These are phyloP conservation scores for Lepidium didymum DNA, from an alignment of 345 rosid species.

Conservation along the genomic window DNA sequence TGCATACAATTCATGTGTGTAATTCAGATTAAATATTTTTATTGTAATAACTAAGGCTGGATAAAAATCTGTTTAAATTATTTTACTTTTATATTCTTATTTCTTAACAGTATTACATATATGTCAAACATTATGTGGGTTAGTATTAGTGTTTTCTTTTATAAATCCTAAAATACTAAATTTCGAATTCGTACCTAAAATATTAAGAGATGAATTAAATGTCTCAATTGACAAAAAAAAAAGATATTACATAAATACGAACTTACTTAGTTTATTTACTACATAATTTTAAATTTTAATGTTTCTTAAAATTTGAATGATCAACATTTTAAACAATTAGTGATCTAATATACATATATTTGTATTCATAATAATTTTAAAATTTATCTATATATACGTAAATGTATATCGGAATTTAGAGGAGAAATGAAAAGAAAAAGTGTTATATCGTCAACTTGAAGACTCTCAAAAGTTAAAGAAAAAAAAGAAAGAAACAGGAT, in stretches of 20 bases:
- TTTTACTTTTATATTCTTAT: background rate
- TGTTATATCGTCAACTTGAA: conserved; percentile 18
- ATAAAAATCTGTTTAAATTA: background rate
- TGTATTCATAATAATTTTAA: no score
- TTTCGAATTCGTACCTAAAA: no score
- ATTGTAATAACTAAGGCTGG: background rate
- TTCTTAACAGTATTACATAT: background rate
- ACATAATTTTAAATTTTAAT: background rate
- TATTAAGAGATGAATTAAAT: no score
- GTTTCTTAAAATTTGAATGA: background rate
- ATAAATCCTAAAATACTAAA: no score
- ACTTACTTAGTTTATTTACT: background rate
- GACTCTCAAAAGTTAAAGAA: conserved; percentile 12
- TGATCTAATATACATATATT: background rate
- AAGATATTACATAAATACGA: background rate
- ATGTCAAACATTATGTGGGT: no score
- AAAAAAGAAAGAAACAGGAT: background rate
- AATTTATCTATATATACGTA: no score
- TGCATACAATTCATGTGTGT: background rate
- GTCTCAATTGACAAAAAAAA: no score
- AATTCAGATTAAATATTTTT: background rate
- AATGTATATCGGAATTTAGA: background rate
- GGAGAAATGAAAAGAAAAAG: background rate
- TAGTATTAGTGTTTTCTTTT: no score
- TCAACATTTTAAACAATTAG: background rate